Evolutionary conservation across 2,329 filamentous ascomycete species (phyloP).

Genomic region (Dactylellina cionopaga): DNA sequence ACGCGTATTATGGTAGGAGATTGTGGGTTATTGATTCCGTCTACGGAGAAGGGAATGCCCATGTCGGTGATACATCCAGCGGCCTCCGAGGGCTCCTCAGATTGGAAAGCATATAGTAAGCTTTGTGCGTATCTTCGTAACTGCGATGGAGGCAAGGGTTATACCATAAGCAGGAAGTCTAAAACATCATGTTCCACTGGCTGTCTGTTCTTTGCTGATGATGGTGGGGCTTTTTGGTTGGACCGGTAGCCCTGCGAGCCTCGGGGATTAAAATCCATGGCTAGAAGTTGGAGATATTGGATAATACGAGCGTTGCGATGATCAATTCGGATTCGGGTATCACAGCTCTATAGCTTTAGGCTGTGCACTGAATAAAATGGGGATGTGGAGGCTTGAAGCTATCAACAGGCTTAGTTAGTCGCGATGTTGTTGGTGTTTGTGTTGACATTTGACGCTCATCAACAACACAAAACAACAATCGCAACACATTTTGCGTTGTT

Average conservation of each 20-base stretch:
- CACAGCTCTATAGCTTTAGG: too few relatives aligned
- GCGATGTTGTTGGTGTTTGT: slow-evolving; percentile 4
- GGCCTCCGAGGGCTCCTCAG: slow-evolving; percentile 74
- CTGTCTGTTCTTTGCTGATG: slow-evolving; percentile 41
- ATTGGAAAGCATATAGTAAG: slow-evolving; percentile 60
- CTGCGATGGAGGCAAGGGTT: background rate
- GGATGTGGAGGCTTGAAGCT: background rate
- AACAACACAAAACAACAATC: slow-evolving; percentile 37
- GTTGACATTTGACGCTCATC: slow-evolving; percentile 11
- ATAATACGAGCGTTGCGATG: too few relatives aligned
- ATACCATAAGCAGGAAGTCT: slow-evolving; percentile 46
- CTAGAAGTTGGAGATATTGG: background rate
- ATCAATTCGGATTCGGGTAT: too few relatives aligned
- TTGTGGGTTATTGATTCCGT: slow-evolving; percentile 92
- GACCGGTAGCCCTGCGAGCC: slow-evolving; percentile 45
- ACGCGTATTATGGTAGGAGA: slow-evolving; percentile 95
- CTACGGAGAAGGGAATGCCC: slow-evolving; percentile 84
- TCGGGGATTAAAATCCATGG: slow-evolving; percentile 51
- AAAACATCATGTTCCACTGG: slow-evolving; percentile 32
- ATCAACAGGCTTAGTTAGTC: background rate
- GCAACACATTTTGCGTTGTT: slow-evolving; percentile 46
- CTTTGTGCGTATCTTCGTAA: background rate
- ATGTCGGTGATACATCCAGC: slow-evolving; percentile 98
- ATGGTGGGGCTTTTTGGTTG: slow-evolving; percentile 45
- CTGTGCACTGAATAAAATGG: background rate